A percentile compares a stretch with the other conserved stretches of the same genome.
These are phyloP conservation scores for Nephelium lappaceum DNA, from an alignment of 345 rosid species.

Conservation along the genomic window DNA sequence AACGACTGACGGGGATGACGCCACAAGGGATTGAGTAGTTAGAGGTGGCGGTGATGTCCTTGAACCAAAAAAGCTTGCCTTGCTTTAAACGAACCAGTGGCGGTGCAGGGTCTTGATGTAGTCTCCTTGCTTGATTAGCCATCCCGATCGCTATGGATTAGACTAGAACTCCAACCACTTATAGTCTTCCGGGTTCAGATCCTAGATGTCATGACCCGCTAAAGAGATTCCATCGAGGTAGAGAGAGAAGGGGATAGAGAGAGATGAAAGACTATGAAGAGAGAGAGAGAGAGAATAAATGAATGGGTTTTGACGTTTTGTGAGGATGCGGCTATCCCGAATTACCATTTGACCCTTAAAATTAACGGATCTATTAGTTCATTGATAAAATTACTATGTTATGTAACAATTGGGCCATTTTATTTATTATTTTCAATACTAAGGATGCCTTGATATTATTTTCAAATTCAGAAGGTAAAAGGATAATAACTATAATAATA, in stretches of 20 bases:
- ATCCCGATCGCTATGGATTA: constrained; percentile 68
- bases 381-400: too few relatives aligned
- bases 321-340: too few relatives aligned
- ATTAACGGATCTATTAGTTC: too few relatives aligned
- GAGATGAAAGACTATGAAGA: too few relatives aligned
- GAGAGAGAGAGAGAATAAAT: too few relatives aligned
- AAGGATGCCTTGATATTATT: too few relatives aligned
- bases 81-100: constrained; percentile 82
- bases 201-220: constrained; percentile 70
- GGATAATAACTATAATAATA: too few relatives aligned
- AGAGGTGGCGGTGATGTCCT: constrained; percentile 46
- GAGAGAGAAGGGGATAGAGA: not conserved
- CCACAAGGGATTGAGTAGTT: constrained; percentile 72
- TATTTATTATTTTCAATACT: too few relatives aligned
- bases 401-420: too few relatives aligned
- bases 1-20: constrained; percentile 58
- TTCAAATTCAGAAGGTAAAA: too few relatives aligned
- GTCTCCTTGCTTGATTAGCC: constrained; percentile 80
- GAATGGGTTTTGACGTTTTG: too few relatives aligned
- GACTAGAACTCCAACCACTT: constrained; percentile 74
- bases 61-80: constrained; percentile 87
- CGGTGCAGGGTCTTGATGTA: constrained; percentile 86
- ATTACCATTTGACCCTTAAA: too few relatives aligned
- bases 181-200: constrained; percentile 66
- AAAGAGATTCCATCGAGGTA: constrained; percentile 55